A percentile compares a stretch with the other conserved stretches of the same genome.
These are phyloP conservation scores for Flagelloscypha sp. DNA, from an alignment of 768 basidiomycete genomes.

Conservation along the genomic window DNA sequence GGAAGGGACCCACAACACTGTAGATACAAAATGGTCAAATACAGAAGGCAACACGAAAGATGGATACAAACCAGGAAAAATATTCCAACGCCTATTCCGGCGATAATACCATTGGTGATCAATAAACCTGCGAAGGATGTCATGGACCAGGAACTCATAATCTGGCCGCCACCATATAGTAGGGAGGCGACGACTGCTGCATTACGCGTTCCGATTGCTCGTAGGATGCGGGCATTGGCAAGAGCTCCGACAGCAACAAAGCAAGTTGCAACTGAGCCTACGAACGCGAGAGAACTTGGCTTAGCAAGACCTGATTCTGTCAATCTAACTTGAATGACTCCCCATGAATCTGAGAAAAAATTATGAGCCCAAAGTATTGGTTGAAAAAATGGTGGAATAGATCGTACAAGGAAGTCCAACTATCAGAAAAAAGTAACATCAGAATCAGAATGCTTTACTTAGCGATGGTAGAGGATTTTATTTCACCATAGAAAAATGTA, in stretches of 20 bases:
- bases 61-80: conserved; percentile 17
- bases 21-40: too few species aligned
- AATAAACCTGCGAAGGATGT: too few species aligned
- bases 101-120: conserved; percentile 22
- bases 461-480: too few species aligned
- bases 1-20: conserved; percentile 25
- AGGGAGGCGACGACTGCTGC: conserved; percentile 19
- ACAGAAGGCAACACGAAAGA: too few species aligned
- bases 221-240: conserved; percentile 21
- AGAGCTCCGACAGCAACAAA: conserved; percentile 22
- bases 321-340: conserved; percentile 21
- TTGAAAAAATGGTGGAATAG: too few species aligned
- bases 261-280: conserved; percentile 22
- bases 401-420: too few species aligned
- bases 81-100: conserved; percentile 20
- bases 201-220: conserved; percentile 20
- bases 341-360: too few species aligned
- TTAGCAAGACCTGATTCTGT: conserved; percentile 17
- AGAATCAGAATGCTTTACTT: too few species aligned
- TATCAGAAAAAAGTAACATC: too few species aligned
- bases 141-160: conserved; percentile 19
- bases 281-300: conserved; percentile 20
- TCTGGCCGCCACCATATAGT: conserved; percentile 19
- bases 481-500: too few species aligned
- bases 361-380: too few species aligned